phyloP scores from a whole-genome alignment of 176 grass and related monocot species.

The Melocanna baccifera region DNA sequence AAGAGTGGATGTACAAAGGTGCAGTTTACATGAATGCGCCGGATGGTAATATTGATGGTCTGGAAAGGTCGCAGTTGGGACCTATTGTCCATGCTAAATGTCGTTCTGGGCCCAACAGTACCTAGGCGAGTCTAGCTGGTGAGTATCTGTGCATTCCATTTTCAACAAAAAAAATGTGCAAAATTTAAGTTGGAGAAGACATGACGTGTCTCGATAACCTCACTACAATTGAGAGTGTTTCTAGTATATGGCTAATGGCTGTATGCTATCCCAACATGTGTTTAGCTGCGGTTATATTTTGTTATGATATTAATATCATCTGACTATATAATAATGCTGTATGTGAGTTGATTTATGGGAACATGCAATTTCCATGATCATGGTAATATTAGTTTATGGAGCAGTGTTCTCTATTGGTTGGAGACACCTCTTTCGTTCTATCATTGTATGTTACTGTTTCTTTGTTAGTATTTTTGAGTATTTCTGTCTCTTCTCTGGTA shows the following conservation, averaged over 20 bases:
- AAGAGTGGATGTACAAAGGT: constrained; percentile 99
- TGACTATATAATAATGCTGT: neutral
- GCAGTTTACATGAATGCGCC: constrained; percentile 87
- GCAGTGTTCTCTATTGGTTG: constrained; percentile 1
- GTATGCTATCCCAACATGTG: neutral
- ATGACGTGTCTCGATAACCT: neutral
- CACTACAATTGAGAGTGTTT: neutral
- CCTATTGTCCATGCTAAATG: constrained; percentile 99
- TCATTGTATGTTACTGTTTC: neutral
- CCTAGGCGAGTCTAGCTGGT: constrained; percentile 49
- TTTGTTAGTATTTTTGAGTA: neutral
- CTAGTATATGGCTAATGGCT: neutral
- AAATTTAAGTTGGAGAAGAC: constrained; percentile 13
- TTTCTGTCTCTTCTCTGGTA: neutral
- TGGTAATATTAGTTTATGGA: neutral
- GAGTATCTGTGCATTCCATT: constrained; percentile 34
- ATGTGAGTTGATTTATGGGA: neutral
- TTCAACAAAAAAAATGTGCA: neutral
- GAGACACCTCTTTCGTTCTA: neutral
- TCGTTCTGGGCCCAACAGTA: constrained; percentile 54
- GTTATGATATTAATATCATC: neutral
- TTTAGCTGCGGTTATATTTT: neutral
- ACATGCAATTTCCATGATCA: neutral
- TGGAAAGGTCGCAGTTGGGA: constrained; percentile 59
- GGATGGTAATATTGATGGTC: constrained; percentile 60